Base-by-base conservation (phyloP, 2,329 filamentous ascomycete genomes). In the Bipolaris oryzae region DNA sequence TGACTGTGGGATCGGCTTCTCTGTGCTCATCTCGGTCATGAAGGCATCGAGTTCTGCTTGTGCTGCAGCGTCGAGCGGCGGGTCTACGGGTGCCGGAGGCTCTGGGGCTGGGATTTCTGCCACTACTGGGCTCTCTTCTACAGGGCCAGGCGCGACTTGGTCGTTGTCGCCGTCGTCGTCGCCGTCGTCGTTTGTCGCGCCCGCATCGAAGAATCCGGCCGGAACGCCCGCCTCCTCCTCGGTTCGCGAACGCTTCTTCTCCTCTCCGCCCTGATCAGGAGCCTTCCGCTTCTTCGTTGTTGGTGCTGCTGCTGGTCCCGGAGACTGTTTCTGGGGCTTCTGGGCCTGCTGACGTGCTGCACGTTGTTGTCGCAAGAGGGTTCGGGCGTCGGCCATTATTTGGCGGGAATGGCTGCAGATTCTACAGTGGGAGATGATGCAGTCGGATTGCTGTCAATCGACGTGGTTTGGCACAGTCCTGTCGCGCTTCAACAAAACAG, bases 1-100 rank as follows among this genome's bases (percentile, higher is more conserved):
- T 2, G 90, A 89, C 73, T 96, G 89, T 71, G 96, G 96, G 7
- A 91, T 89, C 9, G 63, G 50, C 90, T 90, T 95, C 51, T 88
- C 86, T 69, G 96, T 91, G 71, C 93, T 87, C 7, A 91, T 77
- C 38, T 78, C 77, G 37, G 57, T 58, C 57, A 75, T 44, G 51
- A 75, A 74, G 15, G 70, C 92, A 72, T 96, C 87, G 2, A 91
- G 77, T 31, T 79, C 78, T 11, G 66, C 68, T 41, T 74, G 64
- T 13, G 66, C 68, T 2, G 61, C 60, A 3, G 64, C 45, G 46
- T 68, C 63, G 31, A 64, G 60, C 20, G 57, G 60, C 2, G 61
- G 48, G 15, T 54, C 35, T 2, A 47, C 18, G 7, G 63, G 43
- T 20, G 63, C 37, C 34, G 51, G 31, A 20, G 51, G 50, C 43